A percentile compares a stretch with the other conserved stretches of the same genome.
Conservation (phyloP, 805 yeast species). For the Isabelozyma heimii region DNA sequence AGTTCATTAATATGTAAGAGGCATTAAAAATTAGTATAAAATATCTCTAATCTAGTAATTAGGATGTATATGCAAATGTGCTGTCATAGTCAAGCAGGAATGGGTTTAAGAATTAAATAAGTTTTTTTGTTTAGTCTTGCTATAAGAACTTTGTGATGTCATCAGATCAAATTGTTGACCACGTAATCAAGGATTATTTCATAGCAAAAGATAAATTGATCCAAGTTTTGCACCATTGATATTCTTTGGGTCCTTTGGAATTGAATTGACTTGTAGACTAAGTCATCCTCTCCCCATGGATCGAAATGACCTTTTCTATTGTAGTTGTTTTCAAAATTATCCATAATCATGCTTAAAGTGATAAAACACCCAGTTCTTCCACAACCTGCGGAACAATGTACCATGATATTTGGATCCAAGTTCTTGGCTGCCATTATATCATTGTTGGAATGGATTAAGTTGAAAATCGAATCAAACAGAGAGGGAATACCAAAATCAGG, state of each 20-base stretch:
- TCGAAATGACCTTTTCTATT: slow-evolving; percentile 4
- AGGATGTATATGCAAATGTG: not conserved
- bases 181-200: slow-evolving; percentile 46
- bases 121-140: not conserved
- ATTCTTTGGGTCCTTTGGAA: slow-evolving; percentile 70
- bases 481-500: slow-evolving; percentile 47
- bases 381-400: slow-evolving; percentile 62
- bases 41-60: not conserved
- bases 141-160: not conserved
- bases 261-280: slow-evolving; percentile 61
- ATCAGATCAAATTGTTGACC: slow-evolving; percentile 3
- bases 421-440: slow-evolving; percentile 12
- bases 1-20: not conserved
- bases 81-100: not conserved
- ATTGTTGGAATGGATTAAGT: slow-evolving; percentile 32
- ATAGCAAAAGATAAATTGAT: slow-evolving; percentile 73
- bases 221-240: slow-evolving; percentile 80
- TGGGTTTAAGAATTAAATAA: not conserved
- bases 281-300: slow-evolving; percentile 41
- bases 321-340: slow-evolving; percentile 13
- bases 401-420: slow-evolving; percentile 21
- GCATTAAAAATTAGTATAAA: not conserved
- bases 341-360: slow-evolving; percentile 40
- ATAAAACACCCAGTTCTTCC: slow-evolving; percentile 57
- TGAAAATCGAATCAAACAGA: slow-evolving; percentile 25